Evolutionary conservation across 345 rosid genomes (phyloP).

Genomic region (Cardamine resedifolia): DNA sequence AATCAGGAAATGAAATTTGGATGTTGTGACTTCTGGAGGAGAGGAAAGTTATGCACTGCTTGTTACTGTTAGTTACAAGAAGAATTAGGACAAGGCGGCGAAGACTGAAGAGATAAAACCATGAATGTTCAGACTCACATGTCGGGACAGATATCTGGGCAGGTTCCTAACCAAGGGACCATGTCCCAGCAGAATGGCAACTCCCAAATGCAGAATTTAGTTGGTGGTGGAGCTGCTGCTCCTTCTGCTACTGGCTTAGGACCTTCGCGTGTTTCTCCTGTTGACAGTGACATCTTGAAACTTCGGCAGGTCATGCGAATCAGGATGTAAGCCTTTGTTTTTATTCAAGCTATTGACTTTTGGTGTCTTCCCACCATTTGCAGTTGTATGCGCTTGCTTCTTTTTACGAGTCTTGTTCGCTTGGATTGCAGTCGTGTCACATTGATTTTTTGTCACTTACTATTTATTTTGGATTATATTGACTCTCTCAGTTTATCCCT

Average conservation of each 20-base stretch:
- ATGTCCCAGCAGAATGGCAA: constrained; percentile 74
- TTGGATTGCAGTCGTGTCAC: not conserved
- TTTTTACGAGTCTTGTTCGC: not conserved
- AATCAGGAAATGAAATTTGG: constrained; percentile 42
- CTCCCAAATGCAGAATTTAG: constrained; percentile 69
- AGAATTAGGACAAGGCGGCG: constrained; percentile 39
- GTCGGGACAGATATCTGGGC: constrained; percentile 66
- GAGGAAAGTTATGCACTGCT: constrained; percentile 41
- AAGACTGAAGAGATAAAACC: constrained; percentile 33
- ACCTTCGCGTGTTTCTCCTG: constrained; percentile 30
- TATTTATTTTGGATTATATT: not conserved
- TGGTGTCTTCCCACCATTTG: not conserved
- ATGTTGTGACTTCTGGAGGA: constrained; percentile 23
- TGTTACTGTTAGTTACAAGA: constrained; percentile 33
- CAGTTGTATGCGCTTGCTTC: not conserved
- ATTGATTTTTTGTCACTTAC: not conserved
- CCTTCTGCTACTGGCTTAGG: constrained; percentile 36
- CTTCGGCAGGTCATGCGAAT: constrained; percentile 50
- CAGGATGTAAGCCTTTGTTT: constrained; percentile 54
- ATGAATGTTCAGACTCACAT: constrained; percentile 77
- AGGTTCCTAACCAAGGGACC: constrained; percentile 67
- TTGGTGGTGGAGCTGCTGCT: constrained; percentile 34
- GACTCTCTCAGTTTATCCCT: constrained; percentile 11
- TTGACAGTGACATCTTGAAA: constrained; percentile 49
- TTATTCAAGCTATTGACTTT: not conserved